Evolutionary conservation across 2,329 filamentous ascomycete species (phyloP), one percentile per base, ranked within the genome.

Genomic region (Phialocephala sp.): DNA sequence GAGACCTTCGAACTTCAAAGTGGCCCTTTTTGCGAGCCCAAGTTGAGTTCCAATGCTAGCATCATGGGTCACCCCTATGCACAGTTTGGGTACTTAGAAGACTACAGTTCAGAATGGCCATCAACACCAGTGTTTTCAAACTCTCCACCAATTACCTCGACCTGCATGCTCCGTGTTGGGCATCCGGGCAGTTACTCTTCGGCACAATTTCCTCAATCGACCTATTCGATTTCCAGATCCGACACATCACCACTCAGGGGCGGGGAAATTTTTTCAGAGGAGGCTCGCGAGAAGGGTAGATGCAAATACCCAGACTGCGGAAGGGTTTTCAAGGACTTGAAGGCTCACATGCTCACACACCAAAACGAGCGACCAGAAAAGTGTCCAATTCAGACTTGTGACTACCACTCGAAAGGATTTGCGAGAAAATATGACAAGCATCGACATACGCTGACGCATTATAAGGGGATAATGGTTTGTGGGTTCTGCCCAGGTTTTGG

Each of bases 391-490:
- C 85, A 90, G 62, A 94, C 90, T 1, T 98, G 94, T 81, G 93
- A 97, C 74, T 98, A 97, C 77, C 91, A 97, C 79, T 85, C 86
- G 72, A 98, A 97, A 78, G 94, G 94, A 0, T 98, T 98, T 75
- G 94, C 94, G 2, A 86, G 94, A 67, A 97, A 98, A 79, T 98
- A 98, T 77, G 95, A 98, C 81, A 97, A 97, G 83, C 97, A 98
- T 78, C 84, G 94, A 15, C 94, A 99, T 77, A 97, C 94, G 1
- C 80, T 98, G 68, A 98, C 94, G 2, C 95, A 98, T 76, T 98
- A 98, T 83, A 97, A 97, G 78, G 94, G 94, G 8, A 97, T 92
- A 15, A 97, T 98, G 93, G 91, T 97, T 9, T 99, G 95, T 75
- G 94, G 93, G 4, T 98, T 98, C 79, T 98, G 94, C 72, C 93